phyloP scores from a whole-genome alignment of 2,329 filamentous ascomycete genomes.

The Monascus ruber region DNA sequence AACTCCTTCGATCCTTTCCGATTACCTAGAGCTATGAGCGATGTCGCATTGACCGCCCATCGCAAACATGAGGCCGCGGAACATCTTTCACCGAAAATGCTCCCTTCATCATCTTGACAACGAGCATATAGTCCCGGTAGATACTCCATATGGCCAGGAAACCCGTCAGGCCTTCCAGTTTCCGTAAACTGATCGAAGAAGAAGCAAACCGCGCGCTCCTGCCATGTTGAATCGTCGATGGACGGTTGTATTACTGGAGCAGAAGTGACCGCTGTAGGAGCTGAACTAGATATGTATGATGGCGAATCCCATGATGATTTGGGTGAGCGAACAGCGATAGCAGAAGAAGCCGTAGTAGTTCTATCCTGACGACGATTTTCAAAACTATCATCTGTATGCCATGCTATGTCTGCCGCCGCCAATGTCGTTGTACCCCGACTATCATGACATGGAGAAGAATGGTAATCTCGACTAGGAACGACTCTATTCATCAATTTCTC shows the following conservation, averaged over 20 bases:
- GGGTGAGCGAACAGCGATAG: not conserved
- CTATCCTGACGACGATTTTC: not conserved
- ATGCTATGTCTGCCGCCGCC: too few relatives aligned
- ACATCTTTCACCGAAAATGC: not conserved
- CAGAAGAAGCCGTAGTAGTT: not conserved
- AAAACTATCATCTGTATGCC: too few relatives aligned
- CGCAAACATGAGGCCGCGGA: constrained; percentile 18
- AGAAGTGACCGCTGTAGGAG: not conserved
- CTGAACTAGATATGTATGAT: not conserved
- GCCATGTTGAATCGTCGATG: constrained; percentile 21
- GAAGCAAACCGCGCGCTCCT: constrained; percentile 27
- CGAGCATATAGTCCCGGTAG: constrained; percentile 24
- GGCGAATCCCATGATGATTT: not conserved
- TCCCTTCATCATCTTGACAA: constrained; percentile 10
- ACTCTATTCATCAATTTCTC: constrained; percentile 16
- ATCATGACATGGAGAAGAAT: not conserved
- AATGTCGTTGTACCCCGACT: not conserved
- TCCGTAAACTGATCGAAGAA: constrained; percentile 32
- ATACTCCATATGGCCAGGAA: constrained; percentile 24
- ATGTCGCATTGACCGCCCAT: constrained; percentile 24
- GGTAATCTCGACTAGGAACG: not conserved
- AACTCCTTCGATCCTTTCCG: constrained; percentile 15
- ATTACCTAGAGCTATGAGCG: constrained; percentile 23
- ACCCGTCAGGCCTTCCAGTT: constrained; percentile 11
- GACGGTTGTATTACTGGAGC: constrained; percentile 3